phyloP scores from a whole-genome alignment of 23 red algal genomes.

The Gracilariopsis chorda region DNA sequence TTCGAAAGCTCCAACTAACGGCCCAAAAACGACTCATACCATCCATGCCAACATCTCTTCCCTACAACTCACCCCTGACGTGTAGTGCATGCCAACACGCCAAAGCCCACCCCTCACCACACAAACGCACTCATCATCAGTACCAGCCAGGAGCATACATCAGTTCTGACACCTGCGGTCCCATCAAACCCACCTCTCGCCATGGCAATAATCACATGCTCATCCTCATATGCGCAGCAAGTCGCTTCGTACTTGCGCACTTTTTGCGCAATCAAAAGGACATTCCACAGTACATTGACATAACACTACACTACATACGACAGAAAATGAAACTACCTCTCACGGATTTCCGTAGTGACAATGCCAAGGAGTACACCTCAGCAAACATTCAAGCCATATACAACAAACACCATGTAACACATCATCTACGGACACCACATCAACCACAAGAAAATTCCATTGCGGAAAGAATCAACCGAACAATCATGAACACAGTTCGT shows the following conservation, averaged over 20 bases:
- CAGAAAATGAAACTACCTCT: background rate
- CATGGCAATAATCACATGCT: background rate
- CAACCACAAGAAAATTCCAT: background rate
- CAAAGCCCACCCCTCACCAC: background rate
- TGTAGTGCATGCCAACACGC: background rate
- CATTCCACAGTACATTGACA: background rate
- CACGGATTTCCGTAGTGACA: background rate
- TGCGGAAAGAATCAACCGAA: conserved; percentile 37
- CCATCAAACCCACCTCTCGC: too few relatives aligned
- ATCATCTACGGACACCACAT: background rate
- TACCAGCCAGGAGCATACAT: too few relatives aligned
- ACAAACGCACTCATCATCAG: too few relatives aligned
- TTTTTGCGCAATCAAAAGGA: background rate
- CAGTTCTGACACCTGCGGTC: too few relatives aligned
- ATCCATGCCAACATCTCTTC: background rate
- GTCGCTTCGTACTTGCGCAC: background rate
- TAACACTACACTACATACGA: background rate
- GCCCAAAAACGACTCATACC: background rate
- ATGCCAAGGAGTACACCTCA: background rate
- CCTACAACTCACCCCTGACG: background rate
- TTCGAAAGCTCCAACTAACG: background rate
- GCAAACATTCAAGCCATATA: background rate
- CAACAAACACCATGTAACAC: background rate
- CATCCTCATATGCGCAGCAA: background rate
- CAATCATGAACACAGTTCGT: background rate